Conservation (phyloP, 2,329 filamentous ascomycete species). For the Colletotrichum spinosum region DNA sequence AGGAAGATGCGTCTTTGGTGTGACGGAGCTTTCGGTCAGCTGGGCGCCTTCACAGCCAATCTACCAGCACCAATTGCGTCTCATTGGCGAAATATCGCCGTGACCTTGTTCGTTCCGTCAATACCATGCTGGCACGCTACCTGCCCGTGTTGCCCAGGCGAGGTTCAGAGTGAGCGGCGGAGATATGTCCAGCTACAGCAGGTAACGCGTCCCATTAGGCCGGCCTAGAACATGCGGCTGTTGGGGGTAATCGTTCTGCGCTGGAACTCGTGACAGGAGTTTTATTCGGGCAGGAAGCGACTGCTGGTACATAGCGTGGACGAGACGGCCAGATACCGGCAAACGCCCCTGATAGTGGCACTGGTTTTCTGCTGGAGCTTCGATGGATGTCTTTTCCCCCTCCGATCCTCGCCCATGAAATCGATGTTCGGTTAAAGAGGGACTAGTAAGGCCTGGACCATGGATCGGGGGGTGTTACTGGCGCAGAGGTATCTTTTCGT, state of each 20-base stretch:
- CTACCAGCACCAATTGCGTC: too few species aligned
- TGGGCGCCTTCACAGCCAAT: too few species aligned
- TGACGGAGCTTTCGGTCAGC: too few species aligned
- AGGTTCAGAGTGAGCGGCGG: constrained; percentile 14
- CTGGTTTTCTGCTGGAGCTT: not conserved
- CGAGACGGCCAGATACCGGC: constrained; percentile 5
- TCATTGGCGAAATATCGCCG: too few species aligned
- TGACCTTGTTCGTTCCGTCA: too few species aligned
- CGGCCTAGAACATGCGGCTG: constrained; percentile 36
- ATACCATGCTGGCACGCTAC: too few species aligned
- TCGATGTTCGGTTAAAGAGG: constrained; percentile 32
- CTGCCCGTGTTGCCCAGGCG: too few species aligned
- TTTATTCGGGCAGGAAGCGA: constrained; percentile 1
- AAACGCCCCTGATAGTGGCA: constrained; percentile 3
- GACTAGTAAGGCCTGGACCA: constrained; percentile 21
- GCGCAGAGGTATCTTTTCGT: not conserved
- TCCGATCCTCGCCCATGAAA: constrained; percentile 25
- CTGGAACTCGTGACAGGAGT: constrained; percentile 29
- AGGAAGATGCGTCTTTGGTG: too few species aligned
- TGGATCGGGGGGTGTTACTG: constrained; percentile 23
- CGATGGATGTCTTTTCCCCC: constrained; percentile 12
- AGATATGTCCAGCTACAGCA: constrained; percentile 34
- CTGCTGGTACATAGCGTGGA: not conserved
- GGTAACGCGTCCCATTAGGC: constrained; percentile 25
- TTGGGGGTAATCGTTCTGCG: constrained; percentile 4